Percentiles rank a stretch among this genome's conserved stretches.
Evolutionary conservation across 345 rosid genomes (phyloP).

Genomic region (Aurinia saxatilis): DNA sequence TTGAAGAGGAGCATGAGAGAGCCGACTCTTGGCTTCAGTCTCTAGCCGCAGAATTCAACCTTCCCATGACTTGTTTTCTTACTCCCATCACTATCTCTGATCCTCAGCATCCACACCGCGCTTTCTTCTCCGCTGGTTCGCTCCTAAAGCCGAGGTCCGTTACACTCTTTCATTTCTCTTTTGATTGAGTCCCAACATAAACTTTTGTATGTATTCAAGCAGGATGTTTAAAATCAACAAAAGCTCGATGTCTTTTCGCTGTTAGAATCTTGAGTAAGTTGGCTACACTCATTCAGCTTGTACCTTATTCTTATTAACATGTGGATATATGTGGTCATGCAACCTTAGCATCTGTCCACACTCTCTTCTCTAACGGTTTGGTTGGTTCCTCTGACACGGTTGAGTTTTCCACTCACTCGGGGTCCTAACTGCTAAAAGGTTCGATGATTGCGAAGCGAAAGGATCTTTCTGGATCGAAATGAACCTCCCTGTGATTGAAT

Average conservation of each 20-base stretch:
- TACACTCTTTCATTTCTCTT: too few species aligned
- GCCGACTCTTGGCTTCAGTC: constrained; percentile 63
- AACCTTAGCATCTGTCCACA: constrained; percentile 65
- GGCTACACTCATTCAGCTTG: too few species aligned
- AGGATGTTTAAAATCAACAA: background rate
- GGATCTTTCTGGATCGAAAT: constrained; percentile 39
- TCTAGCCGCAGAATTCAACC: constrained; percentile 44
- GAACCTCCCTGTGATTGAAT: constrained; percentile 39
- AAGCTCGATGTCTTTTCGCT: background rate
- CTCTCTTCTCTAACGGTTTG: constrained; percentile 44
- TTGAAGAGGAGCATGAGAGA: constrained; percentile 38
- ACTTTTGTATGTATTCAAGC: too few species aligned
- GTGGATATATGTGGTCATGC: constrained; percentile 64
- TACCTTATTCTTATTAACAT: constrained; percentile 20
- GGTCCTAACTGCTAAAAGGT: constrained; percentile 52
- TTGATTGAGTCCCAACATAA: background rate
- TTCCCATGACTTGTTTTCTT: constrained; percentile 41
- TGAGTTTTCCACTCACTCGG: constrained; percentile 53
- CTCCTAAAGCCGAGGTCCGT: constrained; percentile 33
- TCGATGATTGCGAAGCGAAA: background rate
- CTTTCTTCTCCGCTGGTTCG: constrained; percentile 56
- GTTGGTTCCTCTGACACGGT: constrained; percentile 26
- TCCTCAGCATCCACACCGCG: background rate
- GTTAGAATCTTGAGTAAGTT: background rate
- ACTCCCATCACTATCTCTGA: constrained; percentile 9